Conservation (phyloP, 2,329 filamentous ascomycete species). For the Laburnicola sp. region DNA sequence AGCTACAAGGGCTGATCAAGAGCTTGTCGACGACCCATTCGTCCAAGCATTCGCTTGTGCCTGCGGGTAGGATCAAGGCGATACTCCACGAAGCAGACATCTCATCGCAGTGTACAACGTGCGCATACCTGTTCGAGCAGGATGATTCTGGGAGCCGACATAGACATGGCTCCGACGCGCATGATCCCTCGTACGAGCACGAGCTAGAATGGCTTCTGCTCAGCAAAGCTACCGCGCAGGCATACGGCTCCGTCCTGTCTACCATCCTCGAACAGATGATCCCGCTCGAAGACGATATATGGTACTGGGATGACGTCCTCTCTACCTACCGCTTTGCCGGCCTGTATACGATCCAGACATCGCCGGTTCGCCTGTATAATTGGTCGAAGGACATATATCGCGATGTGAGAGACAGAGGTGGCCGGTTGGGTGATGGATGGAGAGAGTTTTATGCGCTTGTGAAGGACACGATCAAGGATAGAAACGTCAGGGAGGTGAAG, state of each 20-base stretch:
- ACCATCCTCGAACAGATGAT: constrained; percentile 81
- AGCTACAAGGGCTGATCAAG: constrained; percentile 70
- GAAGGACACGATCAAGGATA: constrained; percentile 71
- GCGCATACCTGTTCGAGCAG: constrained; percentile 43
- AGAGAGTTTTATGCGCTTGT: constrained; percentile 78
- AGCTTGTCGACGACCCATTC: constrained; percentile 70
- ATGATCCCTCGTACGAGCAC: constrained; percentile 59
- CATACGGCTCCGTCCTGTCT: constrained; percentile 78
- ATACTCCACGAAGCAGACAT: constrained; percentile 67
- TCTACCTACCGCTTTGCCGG: constrained; percentile 76
- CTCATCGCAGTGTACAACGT: constrained; percentile 43
- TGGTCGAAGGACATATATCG: constrained; percentile 72
- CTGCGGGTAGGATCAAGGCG: constrained; percentile 59
- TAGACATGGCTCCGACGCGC: constrained; percentile 22
- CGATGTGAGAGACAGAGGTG: constrained; percentile 56
- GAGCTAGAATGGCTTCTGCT: constrained; percentile 90
- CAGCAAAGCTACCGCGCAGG: constrained; percentile 89
- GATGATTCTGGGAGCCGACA: constrained; percentile 30
- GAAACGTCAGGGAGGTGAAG: constrained; percentile 71
- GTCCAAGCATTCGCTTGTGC: constrained; percentile 63
- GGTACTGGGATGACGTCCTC: constrained; percentile 93
- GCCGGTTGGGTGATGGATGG: constrained; percentile 51
- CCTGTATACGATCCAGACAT: constrained; percentile 84
- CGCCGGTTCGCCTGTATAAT: constrained; percentile 72
- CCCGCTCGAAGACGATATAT: constrained; percentile 81